Conservation (phyloP, 169 alveolate genomes). For the Plasmodium gallinaceum region DNA sequence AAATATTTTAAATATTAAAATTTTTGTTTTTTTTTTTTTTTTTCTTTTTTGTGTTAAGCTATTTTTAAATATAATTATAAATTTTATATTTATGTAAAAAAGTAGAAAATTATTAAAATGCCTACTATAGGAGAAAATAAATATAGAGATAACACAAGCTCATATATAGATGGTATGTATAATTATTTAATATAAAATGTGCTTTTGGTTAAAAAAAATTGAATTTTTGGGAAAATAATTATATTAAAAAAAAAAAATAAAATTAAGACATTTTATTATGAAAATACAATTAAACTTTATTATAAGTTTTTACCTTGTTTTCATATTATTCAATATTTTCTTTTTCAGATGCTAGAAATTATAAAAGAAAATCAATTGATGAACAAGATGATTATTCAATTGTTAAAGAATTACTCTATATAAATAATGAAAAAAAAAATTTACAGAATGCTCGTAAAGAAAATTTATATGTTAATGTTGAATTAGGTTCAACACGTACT, state of each 20-base stretch:
- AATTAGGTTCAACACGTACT: conserved; percentile 59
- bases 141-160: conserved; percentile 34
- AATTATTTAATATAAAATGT: background rate
- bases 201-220: conserved; percentile 3
- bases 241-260: conserved; percentile 2
- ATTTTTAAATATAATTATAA: conserved; percentile 2
- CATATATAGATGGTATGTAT: conserved; percentile 63
- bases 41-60: background rate
- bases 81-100: conserved; percentile 26
- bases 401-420: conserved; percentile 51
- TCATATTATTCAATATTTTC: background rate
- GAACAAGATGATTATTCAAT: conserved; percentile 62
- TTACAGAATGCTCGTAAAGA: conserved; percentile 14
- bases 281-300: background rate
- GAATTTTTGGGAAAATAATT: background rate
- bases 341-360: conserved; percentile 59
- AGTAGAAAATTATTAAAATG: conserved; percentile 45
- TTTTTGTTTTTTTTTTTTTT: conserved; percentile 7
- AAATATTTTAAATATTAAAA: conserved; percentile 25
- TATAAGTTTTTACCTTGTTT: background rate
- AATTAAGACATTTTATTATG: background rate
- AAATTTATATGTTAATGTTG: conserved; percentile 28
- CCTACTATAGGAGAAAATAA: conserved; percentile 72
- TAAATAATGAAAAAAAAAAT: conserved; percentile 44
- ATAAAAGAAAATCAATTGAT: conserved; percentile 71